Percentiles rank a stretch among this genome's conserved stretches.
phyloP scores from a whole-genome alignment of 1,139 yeast species.

The Saccharomyces pastorianus region DNA sequence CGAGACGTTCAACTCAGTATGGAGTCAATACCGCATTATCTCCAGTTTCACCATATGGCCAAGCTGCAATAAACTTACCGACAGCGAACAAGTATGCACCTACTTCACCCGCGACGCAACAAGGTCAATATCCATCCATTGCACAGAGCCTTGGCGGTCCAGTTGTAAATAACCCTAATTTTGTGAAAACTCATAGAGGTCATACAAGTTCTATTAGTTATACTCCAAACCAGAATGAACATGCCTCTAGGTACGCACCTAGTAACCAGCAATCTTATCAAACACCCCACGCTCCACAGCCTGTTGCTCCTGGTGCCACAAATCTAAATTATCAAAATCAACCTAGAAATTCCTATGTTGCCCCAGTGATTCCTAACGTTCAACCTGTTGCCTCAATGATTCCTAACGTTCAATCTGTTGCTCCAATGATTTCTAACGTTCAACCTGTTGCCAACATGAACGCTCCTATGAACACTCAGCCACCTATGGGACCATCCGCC shows the following conservation, averaged over 20 bases:
- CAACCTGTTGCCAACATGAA: background rate
- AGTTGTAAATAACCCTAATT: slow-evolving; percentile 1
- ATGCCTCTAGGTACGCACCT: slow-evolving; percentile 34
- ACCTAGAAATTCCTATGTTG: background rate
- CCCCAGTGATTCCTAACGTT: slow-evolving; percentile 16
- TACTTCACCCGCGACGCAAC: slow-evolving; percentile 2
- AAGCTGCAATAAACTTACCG: background rate
- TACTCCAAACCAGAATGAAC: slow-evolving; percentile 27
- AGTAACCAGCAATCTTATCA: slow-evolving; percentile 33
- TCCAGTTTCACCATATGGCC: background rate
- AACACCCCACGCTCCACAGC: background rate
- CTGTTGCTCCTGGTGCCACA: background rate
- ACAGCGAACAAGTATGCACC: background rate
- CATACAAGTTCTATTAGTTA: slow-evolving; percentile 27
- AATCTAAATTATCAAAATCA: background rate
- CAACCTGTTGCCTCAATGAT: slow-evolving; percentile 10
- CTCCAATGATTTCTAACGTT: slow-evolving; percentile 16
- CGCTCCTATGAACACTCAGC: background rate
- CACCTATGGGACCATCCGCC: background rate
- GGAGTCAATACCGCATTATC: background rate
- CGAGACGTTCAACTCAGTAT: background rate
- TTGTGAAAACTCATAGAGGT: background rate
- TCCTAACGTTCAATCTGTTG: slow-evolving; percentile 6
- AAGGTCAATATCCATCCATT: background rate
- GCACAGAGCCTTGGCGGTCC: background rate